phyloP scores from a whole-genome alignment of 305 asterid genomes.

The Caryopteris hybrid region DNA sequence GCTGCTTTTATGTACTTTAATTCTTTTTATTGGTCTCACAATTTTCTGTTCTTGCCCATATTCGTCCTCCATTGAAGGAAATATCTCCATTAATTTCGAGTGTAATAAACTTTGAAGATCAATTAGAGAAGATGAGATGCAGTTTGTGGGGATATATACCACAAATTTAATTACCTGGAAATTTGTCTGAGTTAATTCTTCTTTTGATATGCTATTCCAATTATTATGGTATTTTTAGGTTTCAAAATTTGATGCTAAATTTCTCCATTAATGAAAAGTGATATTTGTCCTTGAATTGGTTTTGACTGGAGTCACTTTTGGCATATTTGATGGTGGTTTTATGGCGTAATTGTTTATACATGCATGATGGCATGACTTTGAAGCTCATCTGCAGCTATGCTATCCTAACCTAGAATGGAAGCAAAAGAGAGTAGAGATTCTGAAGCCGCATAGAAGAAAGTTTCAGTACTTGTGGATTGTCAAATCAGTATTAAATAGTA shows the following conservation, averaged over 20 bases:
- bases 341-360: not conserved
- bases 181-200: not conserved
- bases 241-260: not conserved
- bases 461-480: slow-evolving; percentile 32
- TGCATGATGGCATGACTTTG: slow-evolving; percentile 16
- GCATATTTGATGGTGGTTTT: not conserved
- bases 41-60: no score
- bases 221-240: not conserved
- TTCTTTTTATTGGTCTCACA: no score
- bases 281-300: not conserved
- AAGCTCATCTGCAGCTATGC: slow-evolving; percentile 36
- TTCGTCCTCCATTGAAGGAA: not conserved
- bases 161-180: not conserved
- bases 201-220: not conserved
- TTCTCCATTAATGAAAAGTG: not conserved
- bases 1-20: no score
- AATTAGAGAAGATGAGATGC: not conserved
- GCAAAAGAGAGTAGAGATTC: slow-evolving; percentile 30
- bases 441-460: slow-evolving; percentile 29
- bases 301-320: not conserved
- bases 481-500: slow-evolving; percentile 53
- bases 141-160: not conserved
- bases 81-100: not conserved
- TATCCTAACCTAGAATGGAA: slow-evolving; percentile 34
- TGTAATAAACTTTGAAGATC: not conserved